Base-by-base conservation (phyloP, 768 basidiomycete species). In the Kwoniella europaea region DNA sequence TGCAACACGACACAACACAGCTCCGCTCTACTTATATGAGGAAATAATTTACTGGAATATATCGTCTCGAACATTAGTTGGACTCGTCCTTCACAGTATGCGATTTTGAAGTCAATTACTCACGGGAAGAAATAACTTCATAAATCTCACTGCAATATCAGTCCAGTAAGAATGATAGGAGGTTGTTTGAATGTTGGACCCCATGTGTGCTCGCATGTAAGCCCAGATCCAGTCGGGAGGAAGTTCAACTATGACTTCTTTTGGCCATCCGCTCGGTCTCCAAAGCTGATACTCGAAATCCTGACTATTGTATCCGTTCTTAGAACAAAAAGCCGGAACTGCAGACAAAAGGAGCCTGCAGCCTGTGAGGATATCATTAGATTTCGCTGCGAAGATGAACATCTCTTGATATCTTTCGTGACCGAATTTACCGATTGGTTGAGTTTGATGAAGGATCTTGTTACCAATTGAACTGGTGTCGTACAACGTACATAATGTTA, bases 351-450 rank as follows among this genome's bases (percentile, higher is more conserved):
- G 44, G 22, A 65, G 35, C n/a, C 63, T 20, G 54, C 63, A 65
- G 13, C 52, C 63, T 29, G 63, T 65, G n/a, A 65, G 10, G 13
- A 44, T 55, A 55, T 65, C 63, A 41, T 65, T 41, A 29, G 41
- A 65, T n/a, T 55, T 35, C 27, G 63, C 42, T 2, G 63, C 63
- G 41, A 65, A 24, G 16, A 42, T n/a, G 63, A 65, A 65, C 9
- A 65, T 7, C 4, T 55, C 41, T 20, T 65, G 54, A 12, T 50
- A 50, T 9, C 10, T 29, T 3, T 22, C 63, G 6, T 10, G 20
- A 22, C 56, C 41, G 55, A 53, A 57, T 24, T 13, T 16, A 12
- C 16, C 20, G 12, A 43, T 56, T 29, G 42, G 42, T 56, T 16
- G 27, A 18, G 35, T 13, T 16, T 58, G 24, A 29, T 6, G 18